Evolutionary conservation across 2,329 filamentous ascomycete genomes (phyloP).

Genomic region (Hymenoscyphus fraxineus): DNA sequence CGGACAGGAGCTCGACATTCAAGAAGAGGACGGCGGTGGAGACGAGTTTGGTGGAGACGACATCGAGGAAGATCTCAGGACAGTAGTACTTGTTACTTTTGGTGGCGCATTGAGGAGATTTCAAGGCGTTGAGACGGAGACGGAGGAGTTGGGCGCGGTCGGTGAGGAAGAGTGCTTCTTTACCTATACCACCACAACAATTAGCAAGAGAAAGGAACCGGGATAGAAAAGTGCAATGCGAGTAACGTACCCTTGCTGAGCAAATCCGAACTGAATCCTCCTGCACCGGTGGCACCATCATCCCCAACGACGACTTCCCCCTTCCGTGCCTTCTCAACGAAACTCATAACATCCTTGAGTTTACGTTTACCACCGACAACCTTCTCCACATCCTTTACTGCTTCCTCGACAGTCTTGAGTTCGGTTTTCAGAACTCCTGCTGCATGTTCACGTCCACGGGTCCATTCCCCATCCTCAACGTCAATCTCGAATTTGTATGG

Average conservation of each 20-base stretch:
- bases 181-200: conserved; percentile 51
- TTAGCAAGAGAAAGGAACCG: neutral
- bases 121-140: conserved; percentile 82
- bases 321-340: conserved; percentile 84
- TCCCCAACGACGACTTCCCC: conserved; percentile 83
- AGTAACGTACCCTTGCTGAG: conserved; percentile 67
- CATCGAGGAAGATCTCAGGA: conserved; percentile 95
- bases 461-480: conserved; percentile 86
- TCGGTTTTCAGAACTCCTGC: conserved; percentile 80
- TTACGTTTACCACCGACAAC: conserved; percentile 78
- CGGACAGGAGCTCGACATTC: conserved; percentile 91
- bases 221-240: neutral
- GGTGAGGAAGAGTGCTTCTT: conserved; percentile 89
- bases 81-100: conserved; percentile 93
- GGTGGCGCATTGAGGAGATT: conserved; percentile 81
- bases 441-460: conserved; percentile 78
- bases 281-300: conserved; percentile 77
- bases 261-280: conserved; percentile 86
- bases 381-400: conserved; percentile 71
- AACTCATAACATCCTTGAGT: conserved; percentile 81
- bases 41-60: conserved; percentile 90
- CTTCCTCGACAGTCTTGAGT: conserved; percentile 75
- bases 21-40: conserved; percentile 94
- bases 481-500: conserved; percentile 98
- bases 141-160: conserved; percentile 87